phyloP scores from a whole-genome alignment of 2,329 filamentous ascomycete genomes.

The Diplodia sapinea region DNA sequence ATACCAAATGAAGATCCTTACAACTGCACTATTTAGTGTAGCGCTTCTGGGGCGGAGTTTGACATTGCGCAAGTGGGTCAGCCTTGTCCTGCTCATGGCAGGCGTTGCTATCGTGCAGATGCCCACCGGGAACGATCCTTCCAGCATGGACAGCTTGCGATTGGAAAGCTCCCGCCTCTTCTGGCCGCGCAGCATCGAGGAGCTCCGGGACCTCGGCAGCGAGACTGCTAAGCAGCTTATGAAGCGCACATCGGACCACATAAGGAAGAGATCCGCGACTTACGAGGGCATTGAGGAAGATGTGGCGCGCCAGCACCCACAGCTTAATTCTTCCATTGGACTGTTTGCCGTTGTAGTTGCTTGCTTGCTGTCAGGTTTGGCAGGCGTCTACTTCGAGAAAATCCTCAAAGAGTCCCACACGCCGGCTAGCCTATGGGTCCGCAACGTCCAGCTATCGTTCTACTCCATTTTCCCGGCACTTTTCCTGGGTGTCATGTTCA shows the following conservation, averaged over 20 bases:
- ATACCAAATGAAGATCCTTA: constrained; percentile 93
- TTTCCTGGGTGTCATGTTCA: constrained; percentile 82
- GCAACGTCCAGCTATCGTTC: constrained; percentile 92
- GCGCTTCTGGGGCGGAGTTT: constrained; percentile 74
- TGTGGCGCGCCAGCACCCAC: constrained; percentile 56
- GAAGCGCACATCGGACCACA: constrained; percentile 47
- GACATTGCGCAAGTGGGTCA: constrained; percentile 76
- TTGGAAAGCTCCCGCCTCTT: constrained; percentile 64
- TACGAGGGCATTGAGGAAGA: constrained; percentile 84
- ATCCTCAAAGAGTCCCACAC: constrained; percentile 83
- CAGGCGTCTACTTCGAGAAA: constrained; percentile 88
- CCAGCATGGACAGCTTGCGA: constrained; percentile 63
- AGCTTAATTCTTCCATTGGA: constrained; percentile 80
- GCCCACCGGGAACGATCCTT: constrained; percentile 64
- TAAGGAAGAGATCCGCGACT: constrained; percentile 71
- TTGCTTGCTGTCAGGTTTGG: constrained; percentile 80
- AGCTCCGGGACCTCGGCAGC: constrained; percentile 70
- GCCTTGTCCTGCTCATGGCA: constrained; percentile 76
- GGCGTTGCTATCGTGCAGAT: constrained; percentile 88
- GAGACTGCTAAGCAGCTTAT: constrained; percentile 57
- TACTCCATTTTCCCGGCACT: constrained; percentile 92
- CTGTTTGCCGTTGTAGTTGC: constrained; percentile 78
- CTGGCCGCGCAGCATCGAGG: constrained; percentile 79
- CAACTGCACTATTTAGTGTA: constrained; percentile 86
- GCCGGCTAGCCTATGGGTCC: constrained; percentile 83